Conservation (phyloP, 2,329 filamentous ascomycete genomes). For the Colletotrichum sp. region DNA sequence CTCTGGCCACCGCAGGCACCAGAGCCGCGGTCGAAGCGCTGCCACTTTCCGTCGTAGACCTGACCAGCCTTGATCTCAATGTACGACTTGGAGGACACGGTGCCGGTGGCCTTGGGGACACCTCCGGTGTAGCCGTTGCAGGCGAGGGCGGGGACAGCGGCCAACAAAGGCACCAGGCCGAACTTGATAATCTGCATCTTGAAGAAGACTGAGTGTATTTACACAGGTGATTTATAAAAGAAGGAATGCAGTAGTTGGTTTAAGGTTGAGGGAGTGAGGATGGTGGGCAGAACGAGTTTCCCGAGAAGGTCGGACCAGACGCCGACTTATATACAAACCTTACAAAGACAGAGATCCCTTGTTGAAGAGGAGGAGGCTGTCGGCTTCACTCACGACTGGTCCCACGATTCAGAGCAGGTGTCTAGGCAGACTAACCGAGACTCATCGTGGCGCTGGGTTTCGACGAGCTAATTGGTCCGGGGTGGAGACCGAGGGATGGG, state of each 20-base stretch:
- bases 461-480: neutral
- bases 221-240: neutral
- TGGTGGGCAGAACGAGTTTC: neutral
- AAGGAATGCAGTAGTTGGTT: conserved; percentile 6
- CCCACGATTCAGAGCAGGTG: neutral
- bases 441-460: neutral
- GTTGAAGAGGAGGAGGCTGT: neutral
- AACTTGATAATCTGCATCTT: conserved; percentile 18
- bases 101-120: conserved; percentile 30
- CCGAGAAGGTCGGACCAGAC: neutral
- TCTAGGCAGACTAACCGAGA: neutral
- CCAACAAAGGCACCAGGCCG: conserved; percentile 27
- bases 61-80: conserved; percentile 32
- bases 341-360: neutral
- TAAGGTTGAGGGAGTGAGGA: neutral
- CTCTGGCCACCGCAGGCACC: conserved; percentile 45
- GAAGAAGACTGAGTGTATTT: neutral
- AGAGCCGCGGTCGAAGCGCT: conserved; percentile 41
- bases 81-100: conserved; percentile 24
- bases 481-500: neutral
- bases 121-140: conserved; percentile 35
- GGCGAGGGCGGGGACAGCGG: conserved; percentile 30
- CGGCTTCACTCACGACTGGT: neutral
- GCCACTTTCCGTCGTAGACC: conserved; percentile 38
- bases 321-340: conserved; percentile 6